phyloP scores from a whole-genome alignment of 352 stramenopile species.

The Phytophthora idaei region DNA sequence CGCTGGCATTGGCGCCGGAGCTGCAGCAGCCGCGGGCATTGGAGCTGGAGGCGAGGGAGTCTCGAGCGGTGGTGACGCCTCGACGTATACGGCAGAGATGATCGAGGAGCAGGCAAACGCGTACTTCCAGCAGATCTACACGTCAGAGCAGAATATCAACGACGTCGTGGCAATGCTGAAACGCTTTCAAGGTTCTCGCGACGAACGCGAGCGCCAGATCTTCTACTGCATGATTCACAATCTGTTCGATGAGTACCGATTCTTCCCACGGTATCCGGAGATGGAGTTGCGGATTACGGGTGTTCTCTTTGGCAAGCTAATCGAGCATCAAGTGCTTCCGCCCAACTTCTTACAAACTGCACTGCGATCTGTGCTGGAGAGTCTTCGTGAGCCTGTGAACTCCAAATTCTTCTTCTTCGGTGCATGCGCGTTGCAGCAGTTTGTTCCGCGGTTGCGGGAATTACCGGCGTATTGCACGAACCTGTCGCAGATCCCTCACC shows the following conservation, averaged over 20 bases:
- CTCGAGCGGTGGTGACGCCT: conserved; percentile 31
- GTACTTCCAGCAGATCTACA: conserved; percentile 99
- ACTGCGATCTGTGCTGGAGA: conserved; percentile 97
- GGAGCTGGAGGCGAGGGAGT: conserved; percentile 24
- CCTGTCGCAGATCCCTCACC: conserved; percentile 97
- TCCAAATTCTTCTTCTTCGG: conserved; percentile 99
- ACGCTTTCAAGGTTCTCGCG: conserved; percentile 96
- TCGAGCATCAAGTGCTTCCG: conserved; percentile 98
- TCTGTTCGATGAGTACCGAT: conserved; percentile 99
- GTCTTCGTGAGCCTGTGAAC: conserved; percentile 95
- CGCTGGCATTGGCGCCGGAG: conserved; percentile 20
- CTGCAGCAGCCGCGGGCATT: conserved; percentile 9
- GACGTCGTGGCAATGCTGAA: conserved; percentile 99
- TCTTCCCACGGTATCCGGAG: conserved; percentile 99
- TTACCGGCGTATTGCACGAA: conserved; percentile 98
- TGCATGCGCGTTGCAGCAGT: conserved; percentile 98
- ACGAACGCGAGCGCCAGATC: conserved; percentile 97
- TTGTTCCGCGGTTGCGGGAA: conserved; percentile 96
- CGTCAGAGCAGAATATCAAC: conserved; percentile 97
- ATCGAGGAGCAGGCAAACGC: conserved; percentile 98
- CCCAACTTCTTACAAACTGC: conserved; percentile 98
- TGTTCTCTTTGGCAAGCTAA: conserved; percentile 98
- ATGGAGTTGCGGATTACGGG: conserved; percentile 99
- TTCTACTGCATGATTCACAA: conserved; percentile 99
- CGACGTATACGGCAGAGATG: conserved; percentile 91